phyloP scores from a whole-genome alignment of 345 rosid species.

The Firmiana major region DNA sequence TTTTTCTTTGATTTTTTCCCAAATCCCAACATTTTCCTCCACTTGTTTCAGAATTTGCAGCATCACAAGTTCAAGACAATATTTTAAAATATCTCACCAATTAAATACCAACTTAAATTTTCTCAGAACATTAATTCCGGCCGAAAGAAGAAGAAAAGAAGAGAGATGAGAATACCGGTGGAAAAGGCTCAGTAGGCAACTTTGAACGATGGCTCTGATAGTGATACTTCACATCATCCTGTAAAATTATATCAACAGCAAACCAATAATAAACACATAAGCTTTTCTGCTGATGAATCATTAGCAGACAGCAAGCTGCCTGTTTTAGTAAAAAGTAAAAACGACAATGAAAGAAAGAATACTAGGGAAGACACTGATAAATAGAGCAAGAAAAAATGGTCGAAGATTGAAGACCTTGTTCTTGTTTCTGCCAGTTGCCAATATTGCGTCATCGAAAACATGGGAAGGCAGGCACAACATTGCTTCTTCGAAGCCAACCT shows the following conservation, averaged over 20 bases:
- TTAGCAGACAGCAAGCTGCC: too few relatives aligned
- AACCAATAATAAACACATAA: background rate
- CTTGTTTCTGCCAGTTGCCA: slow-evolving; percentile 24
- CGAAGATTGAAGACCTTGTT: slow-evolving; percentile 9
- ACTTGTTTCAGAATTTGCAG: background rate
- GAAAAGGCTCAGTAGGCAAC: slow-evolving; percentile 21
- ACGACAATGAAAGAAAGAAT: background rate
- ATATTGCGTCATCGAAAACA: slow-evolving; percentile 39
- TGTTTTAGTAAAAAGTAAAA: background rate
- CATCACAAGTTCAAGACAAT: background rate
- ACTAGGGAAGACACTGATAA: too few relatives aligned
- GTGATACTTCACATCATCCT: slow-evolving; percentile 21
- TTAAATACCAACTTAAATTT: background rate
- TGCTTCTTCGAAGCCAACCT: slow-evolving; percentile 44
- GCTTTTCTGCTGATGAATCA: too few relatives aligned
- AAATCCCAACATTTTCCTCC: background rate
- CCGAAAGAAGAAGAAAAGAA: background rate
- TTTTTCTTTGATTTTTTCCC: background rate
- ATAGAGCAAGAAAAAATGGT: background rate
- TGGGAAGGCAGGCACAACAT: slow-evolving; percentile 46
- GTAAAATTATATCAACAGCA: background rate
- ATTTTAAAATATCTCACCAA: background rate
- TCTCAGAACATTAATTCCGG: too few relatives aligned
- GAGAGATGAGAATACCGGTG: slow-evolving; percentile 13
- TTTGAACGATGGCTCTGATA: slow-evolving; percentile 14